Evolutionary conservation across 169 alveolate species (phyloP), one percentile per base, ranked within the genome.

Genomic region (Cryptosporidium baileyi): DNA sequence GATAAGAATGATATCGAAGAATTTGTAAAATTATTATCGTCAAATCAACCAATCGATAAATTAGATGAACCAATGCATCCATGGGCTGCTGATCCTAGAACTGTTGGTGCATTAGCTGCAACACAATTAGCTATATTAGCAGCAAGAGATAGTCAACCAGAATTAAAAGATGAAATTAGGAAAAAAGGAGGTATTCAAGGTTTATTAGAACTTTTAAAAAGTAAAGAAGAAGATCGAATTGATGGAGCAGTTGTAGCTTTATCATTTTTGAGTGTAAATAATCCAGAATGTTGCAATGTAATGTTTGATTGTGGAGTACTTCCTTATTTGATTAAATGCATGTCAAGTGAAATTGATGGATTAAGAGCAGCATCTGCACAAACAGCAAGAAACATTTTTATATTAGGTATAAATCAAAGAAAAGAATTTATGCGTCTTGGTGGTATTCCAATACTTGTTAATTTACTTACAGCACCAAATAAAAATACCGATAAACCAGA

Each of bases 101-200:
- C 98, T n/a, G 93, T 96, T 36, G 98, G 98, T 15, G 96, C 98
- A n/a, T 91, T 96, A 24, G 96, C 98, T 5, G 97, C 97, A 38
- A 95, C 97, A 15, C 98, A 96, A 89, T 89, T 96, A 81, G 98
- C 98, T n/a, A 94, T 96, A 41, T 88, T 93, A 30, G 98, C 98
- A 15, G 90, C 93, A 0, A 88, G 89, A 22, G 93, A 91, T 30
- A 93, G 82, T 79, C 92, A 91, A 52, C 94, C 94, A n/a, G 92
- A 91, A 54, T 80, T 90, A 34, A 92, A 93, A 74, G 95, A 93
- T 61, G 92, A 89, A 43, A 91, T 92, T 22, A 89, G 94, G 32
- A 91, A 91, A 52, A 93, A 94, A 1, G 93, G 94, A 3, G 96
- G 94, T 44, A 92, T 93, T 26, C 92, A 90, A 61, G 94, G 92